Evolutionary conservation across 495 filamentous ascomycete species (phyloP).

Genomic region (Hypoxylon lenormandii): DNA sequence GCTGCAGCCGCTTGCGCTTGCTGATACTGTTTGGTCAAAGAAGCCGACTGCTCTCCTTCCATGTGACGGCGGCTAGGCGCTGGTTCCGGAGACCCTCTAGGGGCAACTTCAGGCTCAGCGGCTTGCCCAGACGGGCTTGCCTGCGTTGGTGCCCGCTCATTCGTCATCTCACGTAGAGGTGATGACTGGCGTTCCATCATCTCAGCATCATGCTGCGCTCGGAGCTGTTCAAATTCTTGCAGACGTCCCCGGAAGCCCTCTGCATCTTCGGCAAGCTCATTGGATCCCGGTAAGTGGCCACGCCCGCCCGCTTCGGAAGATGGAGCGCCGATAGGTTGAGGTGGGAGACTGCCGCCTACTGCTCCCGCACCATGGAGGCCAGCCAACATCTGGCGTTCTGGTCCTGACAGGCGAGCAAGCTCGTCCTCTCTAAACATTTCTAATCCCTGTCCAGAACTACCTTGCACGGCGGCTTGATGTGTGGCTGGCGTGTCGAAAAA

Average conservation of each 20-base stretch:
- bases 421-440: slow-evolving; percentile 65
- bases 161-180: slow-evolving; percentile 46
- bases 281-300: slow-evolving; percentile 55
- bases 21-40: slow-evolving; percentile 88
- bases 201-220: slow-evolving; percentile 68
- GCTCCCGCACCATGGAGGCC: slow-evolving; percentile 47
- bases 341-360: slow-evolving; percentile 42
- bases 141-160: slow-evolving; percentile 20
- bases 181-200: slow-evolving; percentile 42
- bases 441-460: slow-evolving; percentile 47
- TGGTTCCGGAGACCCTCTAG: slow-evolving; percentile 12
- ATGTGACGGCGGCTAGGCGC: slow-evolving; percentile 23
- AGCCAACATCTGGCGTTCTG: slow-evolving; percentile 53
- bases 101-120: slow-evolving; percentile 15
- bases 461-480: slow-evolving; percentile 49
- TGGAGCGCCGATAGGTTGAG: slow-evolving; percentile 51
- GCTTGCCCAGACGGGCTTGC: slow-evolving; percentile 11
- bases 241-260: slow-evolving; percentile 66
- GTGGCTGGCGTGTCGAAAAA: slow-evolving; percentile 75
- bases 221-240: slow-evolving; percentile 67
- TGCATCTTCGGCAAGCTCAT: slow-evolving; percentile 62
- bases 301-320: slow-evolving; percentile 52
- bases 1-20: slow-evolving; percentile 70
- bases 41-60: slow-evolving; percentile 38
- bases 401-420: slow-evolving; percentile 54